A percentile compares a stretch with the other conserved stretches of the same genome.
phyloP scores from a whole-genome alignment of 768 basidiomycete species.

The Pleurotus tuber-regium region DNA sequence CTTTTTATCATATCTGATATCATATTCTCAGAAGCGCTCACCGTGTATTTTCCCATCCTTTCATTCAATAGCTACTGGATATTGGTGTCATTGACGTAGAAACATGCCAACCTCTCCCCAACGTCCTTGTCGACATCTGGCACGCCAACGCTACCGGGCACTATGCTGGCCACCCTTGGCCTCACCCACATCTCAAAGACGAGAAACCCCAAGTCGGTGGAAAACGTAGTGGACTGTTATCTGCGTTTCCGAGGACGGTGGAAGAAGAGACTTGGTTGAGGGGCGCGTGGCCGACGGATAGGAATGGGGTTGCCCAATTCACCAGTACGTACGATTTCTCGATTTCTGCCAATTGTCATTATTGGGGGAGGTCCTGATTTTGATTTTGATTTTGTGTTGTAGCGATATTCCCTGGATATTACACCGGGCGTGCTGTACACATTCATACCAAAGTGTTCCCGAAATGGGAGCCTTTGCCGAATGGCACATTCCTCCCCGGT shows the following conservation, averaged over 20 bases:
- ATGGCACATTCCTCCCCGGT: constrained; percentile 43
- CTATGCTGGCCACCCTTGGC: constrained; percentile 51
- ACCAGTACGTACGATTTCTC: too few relatives aligned
- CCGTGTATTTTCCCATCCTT: neutral
- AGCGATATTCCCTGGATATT: constrained; percentile 58
- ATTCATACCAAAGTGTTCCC: constrained; percentile 55
- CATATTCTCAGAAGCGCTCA: too few relatives aligned
- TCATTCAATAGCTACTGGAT: constrained; percentile 42
- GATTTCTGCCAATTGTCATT: constrained; percentile 17
- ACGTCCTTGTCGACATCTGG: constrained; percentile 60
- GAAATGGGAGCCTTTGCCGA: constrained; percentile 41
- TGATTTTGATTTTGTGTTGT: too few relatives aligned
- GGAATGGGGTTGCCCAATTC: constrained; percentile 51
- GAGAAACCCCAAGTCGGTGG: constrained; percentile 48
- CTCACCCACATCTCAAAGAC: constrained; percentile 38
- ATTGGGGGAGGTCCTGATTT: neutral
- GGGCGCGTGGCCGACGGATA: constrained; percentile 53
- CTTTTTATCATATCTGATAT: neutral
- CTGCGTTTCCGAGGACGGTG: constrained; percentile 42
- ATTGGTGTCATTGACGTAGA: constrained; percentile 59
- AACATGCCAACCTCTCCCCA: constrained; percentile 51
- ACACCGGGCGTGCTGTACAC: constrained; percentile 54
- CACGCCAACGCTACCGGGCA: constrained; percentile 55
- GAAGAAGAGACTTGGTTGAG: constrained; percentile 45
- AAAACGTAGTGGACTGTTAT: constrained; percentile 38